A percentile compares a stretch with the other conserved stretches of the same genome.
These are phyloP conservation scores for Grammothele lineata DNA, from an alignment of 768 basidiomycete genomes.

Conservation along the genomic window DNA sequence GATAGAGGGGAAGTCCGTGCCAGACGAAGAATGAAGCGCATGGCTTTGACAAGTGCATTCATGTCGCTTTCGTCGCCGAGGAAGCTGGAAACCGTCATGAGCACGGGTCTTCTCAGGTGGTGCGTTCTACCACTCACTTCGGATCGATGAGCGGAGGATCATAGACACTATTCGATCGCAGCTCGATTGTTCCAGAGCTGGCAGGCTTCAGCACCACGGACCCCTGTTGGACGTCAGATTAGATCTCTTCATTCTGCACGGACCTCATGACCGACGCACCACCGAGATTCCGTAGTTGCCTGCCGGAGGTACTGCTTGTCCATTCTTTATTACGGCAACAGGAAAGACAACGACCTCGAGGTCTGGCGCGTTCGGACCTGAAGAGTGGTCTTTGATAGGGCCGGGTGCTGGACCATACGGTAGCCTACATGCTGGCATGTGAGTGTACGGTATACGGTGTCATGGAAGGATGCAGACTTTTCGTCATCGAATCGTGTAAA, in stretches of 20 bases:
- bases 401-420: background rate
- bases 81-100: conserved; percentile 27
- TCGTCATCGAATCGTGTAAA: conserved; percentile 14
- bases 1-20: conserved; percentile 33
- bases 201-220: conserved; percentile 29
- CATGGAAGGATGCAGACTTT: background rate
- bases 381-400: conserved; percentile 2
- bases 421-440: background rate
- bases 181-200: conserved; percentile 32
- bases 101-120: too few species aligned
- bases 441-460: background rate
- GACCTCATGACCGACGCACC: background rate
- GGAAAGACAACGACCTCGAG: conserved; percentile 11
- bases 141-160: conserved; percentile 38
- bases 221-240: background rate
- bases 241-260: background rate
- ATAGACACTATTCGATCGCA: conserved; percentile 35
- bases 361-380: conserved; percentile 12
- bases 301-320: background rate
- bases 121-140: conserved; percentile 24
- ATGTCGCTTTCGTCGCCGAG: conserved; percentile 36
- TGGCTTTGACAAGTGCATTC: conserved; percentile 32
- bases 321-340: conserved; percentile 6
- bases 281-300: background rate
- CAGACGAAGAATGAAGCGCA: conserved; percentile 33